Evolutionary conservation across 2,329 filamentous ascomycete genomes (phyloP).

Genomic region (Ceratocystis cubensis): DNA sequence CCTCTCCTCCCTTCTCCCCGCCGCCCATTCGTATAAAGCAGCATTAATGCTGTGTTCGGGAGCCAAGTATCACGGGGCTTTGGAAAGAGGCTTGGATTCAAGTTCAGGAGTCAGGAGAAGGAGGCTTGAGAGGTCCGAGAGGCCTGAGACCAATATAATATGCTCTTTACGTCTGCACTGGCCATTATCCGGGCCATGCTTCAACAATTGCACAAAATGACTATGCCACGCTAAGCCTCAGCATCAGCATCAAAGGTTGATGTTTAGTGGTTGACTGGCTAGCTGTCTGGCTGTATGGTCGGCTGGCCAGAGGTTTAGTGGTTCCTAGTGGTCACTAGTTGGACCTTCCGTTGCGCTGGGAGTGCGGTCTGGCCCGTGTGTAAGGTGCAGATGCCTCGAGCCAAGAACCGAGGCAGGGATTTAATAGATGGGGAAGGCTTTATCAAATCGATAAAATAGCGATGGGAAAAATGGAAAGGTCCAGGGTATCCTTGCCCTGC

Average conservation of each 20-base stretch:
- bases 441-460: not conserved
- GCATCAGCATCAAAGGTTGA: not conserved
- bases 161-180: slow-evolving; percentile 3
- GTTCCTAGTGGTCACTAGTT: not conserved
- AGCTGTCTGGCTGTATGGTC: no score
- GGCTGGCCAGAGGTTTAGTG: no score
- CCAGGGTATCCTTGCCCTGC: not conserved
- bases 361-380: slow-evolving; percentile 10
- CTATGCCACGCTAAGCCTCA: slow-evolving; percentile 9
- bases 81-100: not conserved
- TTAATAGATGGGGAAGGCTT: not conserved
- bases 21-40: not conserved
- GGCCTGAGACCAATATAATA: slow-evolving; percentile 4
- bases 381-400: not conserved
- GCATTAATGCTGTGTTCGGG: not conserved
- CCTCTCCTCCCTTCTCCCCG: not conserved
- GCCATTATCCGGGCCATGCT: not conserved
- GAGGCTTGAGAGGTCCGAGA: slow-evolving; percentile 7
- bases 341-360: not conserved
- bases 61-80: not conserved
- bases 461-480: no score
- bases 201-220: not conserved
- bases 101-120: slow-evolving; percentile 8
- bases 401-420: slow-evolving; percentile 6
- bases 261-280: not conserved